Percentiles rank a stretch among this genome's conserved stretches.
Evolutionary conservation across 1,284 basidiomycete genomes (phyloP).

Genomic region (Malassezia arunalokei): DNA sequence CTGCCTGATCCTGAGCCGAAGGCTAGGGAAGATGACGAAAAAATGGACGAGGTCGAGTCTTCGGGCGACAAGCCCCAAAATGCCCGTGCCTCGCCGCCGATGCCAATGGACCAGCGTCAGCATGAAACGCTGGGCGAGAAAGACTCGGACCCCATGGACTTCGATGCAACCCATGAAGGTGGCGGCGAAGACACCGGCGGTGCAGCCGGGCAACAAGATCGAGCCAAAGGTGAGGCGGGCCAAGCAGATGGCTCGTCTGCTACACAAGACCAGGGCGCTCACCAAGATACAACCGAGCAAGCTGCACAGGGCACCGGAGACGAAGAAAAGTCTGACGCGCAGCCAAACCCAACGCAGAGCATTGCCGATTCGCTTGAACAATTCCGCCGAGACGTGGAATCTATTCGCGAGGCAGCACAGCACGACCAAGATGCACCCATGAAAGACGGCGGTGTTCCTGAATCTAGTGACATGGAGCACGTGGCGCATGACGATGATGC

Average conservation of each 20-base stretch:
- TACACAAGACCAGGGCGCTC: constrained; percentile 27
- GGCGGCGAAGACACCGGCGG: constrained; percentile 11
- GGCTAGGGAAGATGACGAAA: constrained; percentile 18
- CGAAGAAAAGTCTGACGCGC: constrained; percentile 2
- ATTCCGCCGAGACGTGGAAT: constrained; percentile 69
- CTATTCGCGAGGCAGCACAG: constrained; percentile 58
- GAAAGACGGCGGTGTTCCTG: constrained; percentile 47
- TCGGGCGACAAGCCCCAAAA: constrained; percentile 18
- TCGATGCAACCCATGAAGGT: constrained; percentile 10
- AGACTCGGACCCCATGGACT: not conserved
- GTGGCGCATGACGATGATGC: constrained; percentile 59
- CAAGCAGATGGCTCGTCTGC: constrained; percentile 3
- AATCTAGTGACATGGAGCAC: constrained; percentile 59
- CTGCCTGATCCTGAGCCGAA: constrained; percentile 24
- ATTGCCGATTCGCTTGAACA: constrained; percentile 77
- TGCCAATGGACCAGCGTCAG: not conserved
- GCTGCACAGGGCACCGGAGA: constrained; percentile 18
- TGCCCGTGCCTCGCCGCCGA: constrained; percentile 9
- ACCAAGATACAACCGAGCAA: constrained; percentile 25
- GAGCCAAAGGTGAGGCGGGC: constrained; percentile 4
- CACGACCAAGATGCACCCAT: constrained; percentile 22
- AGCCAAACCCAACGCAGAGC: constrained; percentile 59
- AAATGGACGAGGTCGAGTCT: constrained; percentile 17
- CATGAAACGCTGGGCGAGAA: not conserved
- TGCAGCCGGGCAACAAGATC: constrained; percentile 11